These are phyloP conservation scores for Zymoseptoria crescenta DNA, from an alignment of 2,329 filamentous ascomycete species.

Conservation along the genomic window DNA sequence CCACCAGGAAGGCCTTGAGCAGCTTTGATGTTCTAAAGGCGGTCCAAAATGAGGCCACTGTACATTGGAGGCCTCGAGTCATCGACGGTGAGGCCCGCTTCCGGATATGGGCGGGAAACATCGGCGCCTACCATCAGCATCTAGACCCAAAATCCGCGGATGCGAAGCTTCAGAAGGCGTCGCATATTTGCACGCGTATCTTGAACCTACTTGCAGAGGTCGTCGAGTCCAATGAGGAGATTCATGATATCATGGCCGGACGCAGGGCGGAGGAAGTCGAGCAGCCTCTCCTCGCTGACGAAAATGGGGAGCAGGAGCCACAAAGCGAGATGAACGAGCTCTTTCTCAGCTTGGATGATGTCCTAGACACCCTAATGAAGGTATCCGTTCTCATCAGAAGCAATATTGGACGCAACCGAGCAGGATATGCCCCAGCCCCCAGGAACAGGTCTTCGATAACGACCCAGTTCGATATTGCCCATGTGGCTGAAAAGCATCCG, in stretches of 20 bases:
- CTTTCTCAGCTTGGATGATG: conserved; percentile 13
- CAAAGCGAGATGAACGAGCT: conserved; percentile 12
- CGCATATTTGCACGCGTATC: conserved; percentile 18
- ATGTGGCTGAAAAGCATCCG: conserved; percentile 22
- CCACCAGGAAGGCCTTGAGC: no score
- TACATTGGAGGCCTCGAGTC: no score
- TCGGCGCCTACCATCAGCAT: conserved; percentile 21
- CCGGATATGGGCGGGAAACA: conserved; percentile 26
- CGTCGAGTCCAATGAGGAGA: conserved; percentile 2
- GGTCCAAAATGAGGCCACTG: no score
- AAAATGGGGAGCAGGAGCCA: no score
- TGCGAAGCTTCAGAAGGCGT: conserved; percentile 19
- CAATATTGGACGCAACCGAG: conserved; percentile 18
- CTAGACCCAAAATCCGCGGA: conserved; percentile 19
- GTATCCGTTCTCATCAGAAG: conserved; percentile 22
- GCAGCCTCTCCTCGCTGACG: no score
- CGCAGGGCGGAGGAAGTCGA: not conserved
- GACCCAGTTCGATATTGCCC: conserved; percentile 15
- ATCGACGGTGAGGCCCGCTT: conserved; percentile 10
- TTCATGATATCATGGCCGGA: not conserved
- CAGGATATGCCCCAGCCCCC: conserved; percentile 15
- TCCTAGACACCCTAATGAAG: conserved; percentile 22
- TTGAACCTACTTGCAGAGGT: conserved; percentile 21
- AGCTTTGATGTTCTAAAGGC: no score
- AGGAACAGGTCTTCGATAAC: conserved; percentile 9